Percentiles rank a stretch among this genome's conserved stretches.
phyloP scores from a whole-genome alignment of 78 protist species.

The Andalucia godoyi region DNA sequence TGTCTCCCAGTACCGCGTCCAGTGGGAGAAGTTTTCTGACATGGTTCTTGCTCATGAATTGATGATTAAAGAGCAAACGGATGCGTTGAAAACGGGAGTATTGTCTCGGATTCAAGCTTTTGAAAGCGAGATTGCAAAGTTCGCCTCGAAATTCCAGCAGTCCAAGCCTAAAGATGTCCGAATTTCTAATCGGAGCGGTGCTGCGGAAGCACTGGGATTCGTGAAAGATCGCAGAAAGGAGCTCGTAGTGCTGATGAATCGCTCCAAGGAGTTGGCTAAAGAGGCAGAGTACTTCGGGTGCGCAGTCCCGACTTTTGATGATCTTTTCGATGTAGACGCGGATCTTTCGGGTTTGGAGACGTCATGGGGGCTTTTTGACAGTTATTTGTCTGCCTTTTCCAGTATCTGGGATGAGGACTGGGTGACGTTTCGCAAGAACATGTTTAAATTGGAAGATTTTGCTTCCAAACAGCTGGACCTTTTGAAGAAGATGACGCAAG shows the following conservation, averaged over 20 bases:
- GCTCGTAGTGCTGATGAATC: constrained; percentile 7
- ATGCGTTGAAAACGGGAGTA: neutral
- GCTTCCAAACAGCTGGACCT: constrained; percentile 22
- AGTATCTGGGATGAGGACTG: constrained; percentile 30
- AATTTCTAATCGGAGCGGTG: neutral
- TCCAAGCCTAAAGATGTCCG: constrained; percentile 16
- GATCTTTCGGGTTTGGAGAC: neutral
- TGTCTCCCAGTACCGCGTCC: neutral
- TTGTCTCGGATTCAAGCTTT: neutral
- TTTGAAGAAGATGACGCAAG: neutral
- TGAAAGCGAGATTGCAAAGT: neutral
- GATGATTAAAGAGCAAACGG: constrained; percentile 24
- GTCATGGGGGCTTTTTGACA: constrained; percentile 16
- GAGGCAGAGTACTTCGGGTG: constrained; percentile 25
- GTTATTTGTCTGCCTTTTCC: constrained; percentile 16
- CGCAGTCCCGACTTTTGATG: neutral
- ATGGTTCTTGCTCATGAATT: constrained; percentile 5
- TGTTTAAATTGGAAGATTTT: constrained; percentile 43
- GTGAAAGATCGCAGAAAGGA: constrained; percentile 9
- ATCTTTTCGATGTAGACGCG: neutral
- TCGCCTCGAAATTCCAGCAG: constrained; percentile 22
- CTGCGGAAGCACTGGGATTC: neutral
- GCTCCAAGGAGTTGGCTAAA: neutral
- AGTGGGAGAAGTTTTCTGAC: constrained; percentile 3
- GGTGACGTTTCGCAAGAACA: constrained; percentile 46